These are phyloP conservation scores for Aquilaria agallochum DNA, from an alignment of 441 rosid genomes.

Conservation along the genomic window DNA sequence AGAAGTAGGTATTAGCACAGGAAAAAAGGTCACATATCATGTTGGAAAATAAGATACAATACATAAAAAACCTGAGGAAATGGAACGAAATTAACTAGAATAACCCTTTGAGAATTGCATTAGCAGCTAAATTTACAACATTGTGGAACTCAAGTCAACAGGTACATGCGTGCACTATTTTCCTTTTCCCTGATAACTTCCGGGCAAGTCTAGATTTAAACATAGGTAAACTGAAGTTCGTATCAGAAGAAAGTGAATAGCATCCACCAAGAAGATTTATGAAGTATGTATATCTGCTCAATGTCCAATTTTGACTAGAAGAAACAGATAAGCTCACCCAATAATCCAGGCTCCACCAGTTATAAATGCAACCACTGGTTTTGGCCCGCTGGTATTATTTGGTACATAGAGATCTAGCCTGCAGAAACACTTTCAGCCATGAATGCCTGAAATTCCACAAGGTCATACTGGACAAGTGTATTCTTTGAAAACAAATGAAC, in stretches of 20 bases:
- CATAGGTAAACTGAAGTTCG: neutral
- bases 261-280: neutral
- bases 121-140: too few species aligned
- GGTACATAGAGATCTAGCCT: slow-evolving; percentile 97
- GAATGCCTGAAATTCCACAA: slow-evolving; percentile 10
- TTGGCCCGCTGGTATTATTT: slow-evolving; percentile 55
- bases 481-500: slow-evolving; percentile 1
- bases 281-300: neutral
- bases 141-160: too few species aligned
- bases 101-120: too few species aligned
- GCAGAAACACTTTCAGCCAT: slow-evolving; percentile 19
- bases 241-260: neutral
- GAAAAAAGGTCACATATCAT: too few species aligned
- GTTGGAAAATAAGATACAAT: too few species aligned
- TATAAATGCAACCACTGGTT: slow-evolving; percentile 89
- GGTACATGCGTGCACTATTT: neutral
- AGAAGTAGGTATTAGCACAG: too few species aligned
- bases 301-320: slow-evolving; percentile 7
- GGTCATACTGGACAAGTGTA: slow-evolving; percentile 9
- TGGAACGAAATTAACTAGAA: too few species aligned
- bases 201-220: neutral
- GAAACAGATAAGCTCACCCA: slow-evolving; percentile 59
- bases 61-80: too few species aligned
- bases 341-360: slow-evolving; percentile 99
- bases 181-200: neutral